Evolutionary conservation across 225 moss, liverwort and hornwort species (phyloP).

Genomic region (Lunularia cruciata): DNA sequence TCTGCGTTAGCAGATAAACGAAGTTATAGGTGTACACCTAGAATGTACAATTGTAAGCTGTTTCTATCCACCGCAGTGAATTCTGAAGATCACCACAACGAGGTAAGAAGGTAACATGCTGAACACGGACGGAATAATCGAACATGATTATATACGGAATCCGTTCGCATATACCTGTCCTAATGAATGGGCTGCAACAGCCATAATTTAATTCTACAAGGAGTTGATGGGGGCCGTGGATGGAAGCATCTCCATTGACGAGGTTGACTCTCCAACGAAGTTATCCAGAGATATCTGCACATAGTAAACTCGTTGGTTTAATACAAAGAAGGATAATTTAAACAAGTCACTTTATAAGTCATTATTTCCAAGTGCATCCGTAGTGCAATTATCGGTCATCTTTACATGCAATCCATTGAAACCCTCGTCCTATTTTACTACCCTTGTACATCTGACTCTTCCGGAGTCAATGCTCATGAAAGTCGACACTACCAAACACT

Average conservation of each 20-base stretch:
- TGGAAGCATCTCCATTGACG: slow-evolving; percentile 49
- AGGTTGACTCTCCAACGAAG: slow-evolving; percentile 52
- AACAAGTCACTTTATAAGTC: too few relatives aligned
- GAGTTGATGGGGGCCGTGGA: slow-evolving; percentile 52
- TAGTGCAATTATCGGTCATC: too few relatives aligned
- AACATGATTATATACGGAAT: slow-evolving; percentile 9
- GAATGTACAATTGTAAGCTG: neutral
- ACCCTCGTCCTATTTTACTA: too few relatives aligned
- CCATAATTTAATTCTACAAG: slow-evolving; percentile 33
- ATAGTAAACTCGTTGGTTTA: neutral
- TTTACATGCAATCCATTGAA: too few relatives aligned
- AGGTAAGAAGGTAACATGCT: neutral
- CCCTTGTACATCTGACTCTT: too few relatives aligned
- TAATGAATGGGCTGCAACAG: slow-evolving; percentile 1
- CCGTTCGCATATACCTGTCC: neutral
- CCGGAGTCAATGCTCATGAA: too few relatives aligned
- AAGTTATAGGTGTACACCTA: neutral
- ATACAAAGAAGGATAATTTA: neutral
- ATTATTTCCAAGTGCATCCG: too few relatives aligned
- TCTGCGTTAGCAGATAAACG: too few relatives aligned
- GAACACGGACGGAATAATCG: neutral
- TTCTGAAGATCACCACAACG: neutral
- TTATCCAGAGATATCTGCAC: slow-evolving; percentile 73
- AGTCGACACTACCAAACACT: too few relatives aligned
- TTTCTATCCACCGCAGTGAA: too few relatives aligned